A percentile compares a stretch with the other conserved stretches of the same genome.
These are phyloP conservation scores for Raddia guianensis DNA, from an alignment of 176 grass and related monocot species.

Conservation along the genomic window DNA sequence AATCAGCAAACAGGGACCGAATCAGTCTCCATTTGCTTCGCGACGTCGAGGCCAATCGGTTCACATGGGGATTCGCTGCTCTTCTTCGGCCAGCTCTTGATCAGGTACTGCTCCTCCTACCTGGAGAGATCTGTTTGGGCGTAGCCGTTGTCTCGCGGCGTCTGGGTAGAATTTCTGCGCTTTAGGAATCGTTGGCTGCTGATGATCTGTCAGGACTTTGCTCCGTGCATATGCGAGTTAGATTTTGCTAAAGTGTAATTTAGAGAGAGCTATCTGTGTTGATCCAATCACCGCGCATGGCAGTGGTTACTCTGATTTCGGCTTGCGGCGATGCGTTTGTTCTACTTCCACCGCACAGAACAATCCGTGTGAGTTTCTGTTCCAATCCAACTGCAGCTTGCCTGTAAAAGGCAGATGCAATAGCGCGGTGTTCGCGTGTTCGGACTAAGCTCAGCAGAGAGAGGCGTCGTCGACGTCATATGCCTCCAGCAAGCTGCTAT, in stretches of 20 bases:
- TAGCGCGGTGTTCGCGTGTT: too few relatives aligned
- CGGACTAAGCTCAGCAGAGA: too few relatives aligned
- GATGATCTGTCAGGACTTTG: neutral
- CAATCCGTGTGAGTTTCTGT: too few relatives aligned
- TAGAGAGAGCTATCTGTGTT: neutral
- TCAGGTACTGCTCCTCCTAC: slow-evolving; percentile 32
- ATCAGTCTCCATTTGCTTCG: neutral
- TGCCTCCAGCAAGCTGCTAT: too few relatives aligned
- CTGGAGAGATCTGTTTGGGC: slow-evolving; percentile 28
- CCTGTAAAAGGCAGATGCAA: too few relatives aligned
- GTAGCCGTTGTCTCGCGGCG: neutral
- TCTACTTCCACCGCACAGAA: neutral
- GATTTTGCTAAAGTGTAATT: neutral
- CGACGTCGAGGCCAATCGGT: slow-evolving; percentile 3
- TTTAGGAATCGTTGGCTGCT: slow-evolving; percentile 6
- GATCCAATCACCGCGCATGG: neutral
- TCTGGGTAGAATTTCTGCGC: neutral
- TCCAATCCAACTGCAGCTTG: too few relatives aligned
- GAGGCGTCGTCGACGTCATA: too few relatives aligned
- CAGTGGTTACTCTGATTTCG: neutral
- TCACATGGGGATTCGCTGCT: neutral
- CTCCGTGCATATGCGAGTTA: neutral
- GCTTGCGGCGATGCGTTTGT: neutral
- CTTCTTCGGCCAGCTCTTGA: slow-evolving; percentile 32
- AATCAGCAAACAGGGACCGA: neutral